Evolutionary conservation across 495 filamentous ascomycete species (phyloP).

Genomic region (Penicillium odoratum): DNA sequence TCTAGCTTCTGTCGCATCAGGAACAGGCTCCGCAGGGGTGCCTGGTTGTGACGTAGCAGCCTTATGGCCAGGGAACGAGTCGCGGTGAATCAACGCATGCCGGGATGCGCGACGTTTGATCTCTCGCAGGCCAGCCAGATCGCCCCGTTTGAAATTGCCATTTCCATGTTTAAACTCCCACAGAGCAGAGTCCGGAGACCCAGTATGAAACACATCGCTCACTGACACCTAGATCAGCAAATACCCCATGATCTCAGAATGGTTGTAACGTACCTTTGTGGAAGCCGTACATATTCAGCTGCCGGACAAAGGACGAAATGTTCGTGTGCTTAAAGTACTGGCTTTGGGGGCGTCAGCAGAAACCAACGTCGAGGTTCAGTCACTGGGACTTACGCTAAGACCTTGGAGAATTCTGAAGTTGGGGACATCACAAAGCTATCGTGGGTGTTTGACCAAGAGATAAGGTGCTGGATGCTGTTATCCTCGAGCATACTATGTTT

Average conservation of each 20-base stretch:
- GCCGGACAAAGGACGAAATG: constrained; percentile 95
- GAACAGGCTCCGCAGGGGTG: constrained; percentile 79
- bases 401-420: constrained; percentile 96
- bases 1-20: constrained; percentile 73
- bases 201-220: constrained; percentile 97
- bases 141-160: constrained; percentile 94
- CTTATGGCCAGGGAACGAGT: constrained; percentile 84
- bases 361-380: constrained; percentile 1
- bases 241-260: not conserved
- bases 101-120: constrained; percentile 97
- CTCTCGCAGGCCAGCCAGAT: constrained; percentile 86
- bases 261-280: constrained; percentile 77
- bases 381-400: constrained; percentile 75
- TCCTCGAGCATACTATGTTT: constrained; percentile 89
- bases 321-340: constrained; percentile 99
- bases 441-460: constrained; percentile 89
- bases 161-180: constrained; percentile 99
- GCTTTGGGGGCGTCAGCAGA: constrained; percentile 42
- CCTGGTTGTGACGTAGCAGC: constrained; percentile 72
- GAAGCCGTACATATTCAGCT: constrained; percentile 99
- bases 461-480: constrained; percentile 85
- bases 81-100: constrained; percentile 91
- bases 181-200: constrained; percentile 89
- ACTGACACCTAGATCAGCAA: constrained; percentile 51
- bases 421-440: constrained; percentile 99